phyloP scores from a whole-genome alignment of 2,329 filamentous ascomycete species.

The Scedosporium dehoogii region DNA sequence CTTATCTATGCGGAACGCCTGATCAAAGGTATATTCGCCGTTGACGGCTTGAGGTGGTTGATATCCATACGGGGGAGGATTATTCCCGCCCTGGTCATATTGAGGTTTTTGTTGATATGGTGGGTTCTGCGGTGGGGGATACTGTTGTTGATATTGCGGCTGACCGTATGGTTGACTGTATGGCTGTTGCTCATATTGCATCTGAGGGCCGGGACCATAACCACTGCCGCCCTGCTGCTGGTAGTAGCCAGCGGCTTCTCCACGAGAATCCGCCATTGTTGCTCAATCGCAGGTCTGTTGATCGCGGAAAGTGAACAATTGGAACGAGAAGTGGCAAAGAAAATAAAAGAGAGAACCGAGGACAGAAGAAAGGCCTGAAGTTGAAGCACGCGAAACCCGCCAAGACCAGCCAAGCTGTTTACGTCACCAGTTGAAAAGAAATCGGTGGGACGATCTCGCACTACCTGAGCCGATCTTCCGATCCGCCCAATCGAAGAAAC shows the following conservation, averaged over 20 bases:
- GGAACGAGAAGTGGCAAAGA: too few species aligned
- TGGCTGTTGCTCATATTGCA: slow-evolving; percentile 8
- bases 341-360: background rate
- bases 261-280: background rate
- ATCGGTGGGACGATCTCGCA: too few species aligned
- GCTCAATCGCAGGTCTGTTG: background rate
- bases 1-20: slow-evolving; percentile 70
- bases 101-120: slow-evolving; percentile 8
- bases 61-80: slow-evolving; percentile 23
- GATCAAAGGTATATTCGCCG: slow-evolving; percentile 56
- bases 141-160: slow-evolving; percentile 17
- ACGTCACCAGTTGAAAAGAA: too few species aligned
- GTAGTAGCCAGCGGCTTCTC: slow-evolving; percentile 5
- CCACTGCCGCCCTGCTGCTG: background rate
- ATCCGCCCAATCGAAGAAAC: too few species aligned
- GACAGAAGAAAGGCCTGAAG: background rate
- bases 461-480: too few species aligned
- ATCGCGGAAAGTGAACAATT: background rate
- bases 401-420: too few species aligned
- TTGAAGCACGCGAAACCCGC: too few species aligned
- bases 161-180: slow-evolving; percentile 1
- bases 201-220: background rate
- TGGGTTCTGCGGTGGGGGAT: slow-evolving; percentile 8
- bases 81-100: slow-evolving; percentile 13
- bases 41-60: slow-evolving; percentile 26